Percentiles rank a stretch among this genome's conserved stretches.
Evolutionary conservation across 331 rosid genomes (phyloP).

Genomic region (Pyracantha coccinea): DNA sequence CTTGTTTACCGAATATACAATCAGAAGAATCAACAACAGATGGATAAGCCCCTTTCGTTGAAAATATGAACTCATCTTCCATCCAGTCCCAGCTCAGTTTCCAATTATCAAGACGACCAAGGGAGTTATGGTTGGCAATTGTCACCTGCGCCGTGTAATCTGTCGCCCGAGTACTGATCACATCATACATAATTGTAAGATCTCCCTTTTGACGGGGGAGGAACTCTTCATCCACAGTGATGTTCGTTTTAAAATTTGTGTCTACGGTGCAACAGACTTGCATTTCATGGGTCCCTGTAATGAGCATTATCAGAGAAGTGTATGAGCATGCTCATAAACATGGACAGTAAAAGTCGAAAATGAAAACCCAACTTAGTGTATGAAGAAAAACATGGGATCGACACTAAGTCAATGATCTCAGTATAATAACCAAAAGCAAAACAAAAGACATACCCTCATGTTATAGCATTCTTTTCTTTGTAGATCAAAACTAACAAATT

Average conservation of each 20-base stretch:
- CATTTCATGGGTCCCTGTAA: conserved; percentile 52
- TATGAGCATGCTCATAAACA: neutral
- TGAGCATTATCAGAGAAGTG: neutral
- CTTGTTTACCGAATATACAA: conserved; percentile 74
- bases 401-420: neutral
- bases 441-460: neutral
- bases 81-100: conserved; percentile 92
- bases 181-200: conserved; percentile 91
- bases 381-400: neutral
- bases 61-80: conserved; percentile 61
- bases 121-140: conserved; percentile 69
- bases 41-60: conserved; percentile 92
- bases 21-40: conserved; percentile 68
- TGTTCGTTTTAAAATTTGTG: conserved; percentile 42
- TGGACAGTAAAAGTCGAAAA: neutral
- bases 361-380: neutral
- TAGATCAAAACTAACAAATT: neutral
- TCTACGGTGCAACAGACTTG: conserved; percentile 69
- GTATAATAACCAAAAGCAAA: neutral
- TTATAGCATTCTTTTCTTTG: neutral
- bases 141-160: conserved; percentile 79
- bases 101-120: conserved; percentile 97
- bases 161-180: conserved; percentile 46
- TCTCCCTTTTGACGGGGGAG: conserved; percentile 82
- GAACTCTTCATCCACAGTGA: conserved; percentile 44